A percentile compares a stretch with the other conserved stretches of the same genome.
phyloP scores from a whole-genome alignment of 1,284 basidiomycete genomes.

The Laetiporus sulphureus region DNA sequence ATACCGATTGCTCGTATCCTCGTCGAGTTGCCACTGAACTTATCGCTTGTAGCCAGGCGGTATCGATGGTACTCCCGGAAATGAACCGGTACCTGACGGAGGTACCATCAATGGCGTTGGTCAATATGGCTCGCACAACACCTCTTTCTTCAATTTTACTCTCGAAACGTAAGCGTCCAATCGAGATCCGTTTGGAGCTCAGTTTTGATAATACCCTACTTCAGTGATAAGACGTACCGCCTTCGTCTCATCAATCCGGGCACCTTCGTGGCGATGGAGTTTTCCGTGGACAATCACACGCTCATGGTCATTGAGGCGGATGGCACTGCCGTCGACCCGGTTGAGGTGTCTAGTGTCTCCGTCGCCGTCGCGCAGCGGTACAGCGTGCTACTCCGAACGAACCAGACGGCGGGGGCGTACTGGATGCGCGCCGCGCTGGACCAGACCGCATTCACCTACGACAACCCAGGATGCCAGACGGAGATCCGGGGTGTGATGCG shows the following conservation, averaged over 20 bases:
- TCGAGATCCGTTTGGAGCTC: not conserved
- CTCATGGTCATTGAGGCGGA: slow-evolving; percentile 43
- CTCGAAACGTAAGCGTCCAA: slow-evolving; percentile 9
- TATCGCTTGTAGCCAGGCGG: slow-evolving; percentile 19
- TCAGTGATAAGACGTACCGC: slow-evolving; percentile 31
- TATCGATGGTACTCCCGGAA: slow-evolving; percentile 26
- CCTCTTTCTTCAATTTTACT: slow-evolving; percentile 18
- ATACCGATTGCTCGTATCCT: not conserved
- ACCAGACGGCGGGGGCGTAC: slow-evolving; percentile 27
- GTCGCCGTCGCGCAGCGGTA: slow-evolving; percentile 40
- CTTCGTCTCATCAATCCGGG: slow-evolving; percentile 49
- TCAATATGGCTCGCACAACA: slow-evolving; percentile 25
- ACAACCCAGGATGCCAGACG: slow-evolving; percentile 25
- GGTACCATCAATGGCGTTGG: slow-evolving; percentile 33
- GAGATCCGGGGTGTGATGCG: slow-evolving; percentile 29
- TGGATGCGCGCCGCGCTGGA: slow-evolving; percentile 37
- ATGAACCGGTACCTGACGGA: slow-evolving; percentile 34
- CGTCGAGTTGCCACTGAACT: not conserved
- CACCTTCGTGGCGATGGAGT: slow-evolving; percentile 34
- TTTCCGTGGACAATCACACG: slow-evolving; percentile 38
- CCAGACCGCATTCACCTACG: slow-evolving; percentile 30
- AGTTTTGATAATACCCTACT: not conserved
- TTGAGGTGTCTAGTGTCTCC: slow-evolving; percentile 30
- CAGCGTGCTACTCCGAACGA: slow-evolving; percentile 36
- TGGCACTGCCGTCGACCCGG: slow-evolving; percentile 34